Evolutionary conservation across 2,329 filamentous ascomycete genomes (phyloP).

Genomic region (Phaeosphaeriaceae sp.): DNA sequence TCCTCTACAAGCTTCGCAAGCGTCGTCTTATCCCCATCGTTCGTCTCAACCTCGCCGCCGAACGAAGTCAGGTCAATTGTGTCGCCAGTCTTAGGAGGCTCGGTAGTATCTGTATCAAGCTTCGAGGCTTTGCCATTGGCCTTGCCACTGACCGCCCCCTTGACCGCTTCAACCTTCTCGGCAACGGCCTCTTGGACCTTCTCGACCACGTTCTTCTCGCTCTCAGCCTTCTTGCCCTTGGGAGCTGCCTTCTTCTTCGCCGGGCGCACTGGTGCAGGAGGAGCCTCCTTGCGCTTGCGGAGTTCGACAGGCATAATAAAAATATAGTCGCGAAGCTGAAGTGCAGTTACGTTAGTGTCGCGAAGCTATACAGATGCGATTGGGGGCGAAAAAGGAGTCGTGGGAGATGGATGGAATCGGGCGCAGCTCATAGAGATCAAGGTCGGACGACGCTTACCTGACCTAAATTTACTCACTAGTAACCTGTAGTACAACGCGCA

Average conservation of each 20-base stretch:
- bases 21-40: constrained; percentile 81
- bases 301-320: constrained; percentile 60
- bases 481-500: constrained; percentile 19
- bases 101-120: constrained; percentile 23
- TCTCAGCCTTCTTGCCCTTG: constrained; percentile 41
- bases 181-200: constrained; percentile 42
- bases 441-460: constrained; percentile 22
- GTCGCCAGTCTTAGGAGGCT: constrained; percentile 55
- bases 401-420: not conserved
- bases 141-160: constrained; percentile 39
- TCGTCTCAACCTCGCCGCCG: constrained; percentile 77
- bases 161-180: constrained; percentile 41
- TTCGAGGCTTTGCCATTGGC: constrained; percentile 37
- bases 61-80: constrained; percentile 62
- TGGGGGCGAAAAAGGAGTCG: constrained; percentile 1
- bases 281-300: constrained; percentile 66
- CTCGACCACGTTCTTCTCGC: constrained; percentile 42
- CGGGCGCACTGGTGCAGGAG: constrained; percentile 55
- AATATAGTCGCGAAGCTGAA: constrained; percentile 32
- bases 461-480: constrained; percentile 11
- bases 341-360: constrained; percentile 30
- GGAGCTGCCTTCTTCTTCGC: constrained; percentile 56
- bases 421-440: constrained; percentile 4
- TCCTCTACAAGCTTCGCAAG: constrained; percentile 80
- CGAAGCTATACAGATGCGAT: constrained; percentile 16